A percentile compares a stretch with the other conserved stretches of the same genome.
phyloP scores from a whole-genome alignment of 306 rosid genomes.

The Lathyrus oleraceus region DNA sequence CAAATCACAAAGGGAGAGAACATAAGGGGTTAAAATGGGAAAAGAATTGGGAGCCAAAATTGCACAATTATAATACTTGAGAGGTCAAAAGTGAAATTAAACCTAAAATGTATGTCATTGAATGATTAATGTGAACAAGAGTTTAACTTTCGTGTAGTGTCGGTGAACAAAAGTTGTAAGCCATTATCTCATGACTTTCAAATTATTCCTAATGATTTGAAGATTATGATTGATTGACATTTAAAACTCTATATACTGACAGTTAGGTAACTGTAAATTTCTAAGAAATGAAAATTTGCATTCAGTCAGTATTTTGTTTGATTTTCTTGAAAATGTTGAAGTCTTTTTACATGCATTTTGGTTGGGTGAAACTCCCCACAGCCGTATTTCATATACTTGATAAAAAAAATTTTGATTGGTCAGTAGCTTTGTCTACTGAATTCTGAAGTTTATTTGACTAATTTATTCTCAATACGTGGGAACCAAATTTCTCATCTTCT shows the following conservation, averaged over 20 bases:
- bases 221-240: no score
- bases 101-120: neutral
- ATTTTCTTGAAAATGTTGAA: constrained; percentile 23
- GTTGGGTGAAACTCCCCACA: constrained; percentile 1
- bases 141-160: no score
- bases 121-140: neutral
- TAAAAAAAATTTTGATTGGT: neutral
- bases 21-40: neutral
- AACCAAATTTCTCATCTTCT: constrained; percentile 24
- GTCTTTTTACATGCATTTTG: constrained; percentile 19
- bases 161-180: no score
- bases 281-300: neutral
- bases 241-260: no score
- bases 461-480: constrained; percentile 11
- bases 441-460: constrained; percentile 9
- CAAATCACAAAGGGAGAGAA: neutral
- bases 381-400: constrained; percentile 6
- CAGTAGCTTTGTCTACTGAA: neutral
- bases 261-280: neutral
- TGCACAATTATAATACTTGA: neutral
- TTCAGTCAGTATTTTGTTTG: constrained; percentile 13
- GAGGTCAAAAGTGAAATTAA: neutral
- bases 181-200: no score
- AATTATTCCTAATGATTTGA: no score
- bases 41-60: neutral